Conservation (phyloP, 2,329 filamentous ascomycete genomes). For the Daldinia sp. region DNA sequence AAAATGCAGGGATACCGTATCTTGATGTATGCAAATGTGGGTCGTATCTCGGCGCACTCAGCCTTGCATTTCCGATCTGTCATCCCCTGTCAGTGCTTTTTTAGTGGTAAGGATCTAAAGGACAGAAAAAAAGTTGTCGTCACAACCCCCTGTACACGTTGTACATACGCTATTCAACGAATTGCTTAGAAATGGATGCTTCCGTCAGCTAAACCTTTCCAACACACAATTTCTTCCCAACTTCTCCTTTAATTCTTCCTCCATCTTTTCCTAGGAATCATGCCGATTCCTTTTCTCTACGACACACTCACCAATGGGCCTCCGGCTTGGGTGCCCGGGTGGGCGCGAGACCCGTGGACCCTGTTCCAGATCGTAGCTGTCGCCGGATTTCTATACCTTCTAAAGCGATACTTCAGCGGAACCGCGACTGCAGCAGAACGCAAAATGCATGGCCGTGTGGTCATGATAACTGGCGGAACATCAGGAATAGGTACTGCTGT, state of each 20-base stretch:
- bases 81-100: conserved; percentile 23
- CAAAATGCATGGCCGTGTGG: conserved; percentile 91
- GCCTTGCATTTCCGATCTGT: conserved; percentile 40
- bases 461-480: conserved; percentile 94
- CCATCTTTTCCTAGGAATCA: conserved; percentile 48
- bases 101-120: conserved; percentile 13
- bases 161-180: not conserved
- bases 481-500: conserved; percentile 88
- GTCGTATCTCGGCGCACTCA: conserved; percentile 15
- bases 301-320: conserved; percentile 61
- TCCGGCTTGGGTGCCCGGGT: conserved; percentile 62
- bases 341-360: conserved; percentile 54
- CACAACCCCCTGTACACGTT: conserved; percentile 28
- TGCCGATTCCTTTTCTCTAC: conserved; percentile 66
- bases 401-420: conserved; percentile 84
- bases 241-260: not conserved
- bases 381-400: conserved; percentile 56
- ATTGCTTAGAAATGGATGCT: conserved; percentile 32
- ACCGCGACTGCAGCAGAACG: conserved; percentile 79
- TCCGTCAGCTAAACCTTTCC: conserved; percentile 17
- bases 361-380: conserved; percentile 57
- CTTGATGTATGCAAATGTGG: conserved; percentile 19
- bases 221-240: conserved; percentile 12
- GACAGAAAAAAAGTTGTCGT: conserved; percentile 26
- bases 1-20: conserved; percentile 15